Evolutionary conservation across 768 basidiomycete genomes (phyloP).

Genomic region (Pulveroboletus sp.): DNA sequence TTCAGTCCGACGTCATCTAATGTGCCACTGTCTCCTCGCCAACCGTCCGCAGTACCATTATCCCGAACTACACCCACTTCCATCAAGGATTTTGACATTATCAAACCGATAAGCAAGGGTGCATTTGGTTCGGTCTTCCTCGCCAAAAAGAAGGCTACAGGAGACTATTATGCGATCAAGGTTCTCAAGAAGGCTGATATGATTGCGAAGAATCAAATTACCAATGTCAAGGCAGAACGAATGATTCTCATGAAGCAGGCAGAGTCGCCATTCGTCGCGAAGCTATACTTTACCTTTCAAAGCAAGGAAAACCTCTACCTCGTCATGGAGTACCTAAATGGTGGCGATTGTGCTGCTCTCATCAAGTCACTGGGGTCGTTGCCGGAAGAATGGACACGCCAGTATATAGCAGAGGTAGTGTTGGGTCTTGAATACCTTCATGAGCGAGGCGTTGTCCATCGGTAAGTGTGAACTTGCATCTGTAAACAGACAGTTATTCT

Average conservation of each 20-base stretch:
- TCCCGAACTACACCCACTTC: conserved; percentile 83
- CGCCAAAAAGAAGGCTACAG: conserved; percentile 96
- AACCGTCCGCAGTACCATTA: conserved; percentile 73
- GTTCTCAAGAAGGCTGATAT: conserved; percentile 99
- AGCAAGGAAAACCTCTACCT: conserved; percentile 98
- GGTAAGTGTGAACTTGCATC: conserved; percentile 49
- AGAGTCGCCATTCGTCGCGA: conserved; percentile 96
- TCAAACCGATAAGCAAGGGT: conserved; percentile 99
- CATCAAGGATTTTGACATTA: conserved; percentile 98
- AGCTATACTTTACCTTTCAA: conserved; percentile 98
- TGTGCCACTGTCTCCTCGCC: conserved; percentile 81
- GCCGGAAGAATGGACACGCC: conserved; percentile 95
- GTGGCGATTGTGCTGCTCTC: conserved; percentile 95
- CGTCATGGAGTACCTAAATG: conserved; percentile 99
- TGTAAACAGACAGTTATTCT: not conserved
- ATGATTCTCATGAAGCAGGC: conserved; percentile 99
- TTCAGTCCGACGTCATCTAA: conserved; percentile 50
- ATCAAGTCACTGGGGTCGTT: conserved; percentile 94
- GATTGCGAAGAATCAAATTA: conserved; percentile 99
- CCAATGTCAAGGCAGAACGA: conserved; percentile 98
- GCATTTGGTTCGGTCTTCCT: conserved; percentile 98
- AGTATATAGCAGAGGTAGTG: conserved; percentile 95
- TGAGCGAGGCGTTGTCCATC: conserved; percentile 91
- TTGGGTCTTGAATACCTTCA: conserved; percentile 97
- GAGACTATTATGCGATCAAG: conserved; percentile 99